Evolutionary conservation across 305 asterid genomes (phyloP).

Genomic region (Ilex paraguariensis): DNA sequence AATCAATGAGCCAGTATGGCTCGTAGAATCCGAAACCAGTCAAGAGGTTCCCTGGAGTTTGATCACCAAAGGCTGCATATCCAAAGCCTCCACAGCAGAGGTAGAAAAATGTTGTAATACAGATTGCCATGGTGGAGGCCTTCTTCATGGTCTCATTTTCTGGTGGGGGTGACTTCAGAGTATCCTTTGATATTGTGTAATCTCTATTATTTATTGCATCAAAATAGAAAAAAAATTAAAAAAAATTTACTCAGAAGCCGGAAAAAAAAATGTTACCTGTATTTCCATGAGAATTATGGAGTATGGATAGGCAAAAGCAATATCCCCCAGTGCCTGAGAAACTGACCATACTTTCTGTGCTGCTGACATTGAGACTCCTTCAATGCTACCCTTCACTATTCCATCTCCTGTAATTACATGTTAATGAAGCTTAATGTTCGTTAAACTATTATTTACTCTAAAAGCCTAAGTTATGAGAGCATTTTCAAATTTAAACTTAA

Average conservation of each 20-base stretch:
- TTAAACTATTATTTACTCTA: too few species aligned
- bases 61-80: slow-evolving; percentile 4
- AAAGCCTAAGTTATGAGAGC: too few species aligned
- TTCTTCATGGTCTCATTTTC: slow-evolving; percentile 2
- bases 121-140: background rate
- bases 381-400: slow-evolving; percentile 43
- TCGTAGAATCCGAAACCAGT: slow-evolving; percentile 7
- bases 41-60: slow-evolving; percentile 4
- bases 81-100: slow-evolving; percentile 5
- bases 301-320: slow-evolving; percentile 1
- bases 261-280: background rate
- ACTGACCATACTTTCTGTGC: slow-evolving; percentile 19
- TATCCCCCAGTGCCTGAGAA: slow-evolving; percentile 1
- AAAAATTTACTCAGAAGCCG: background rate
- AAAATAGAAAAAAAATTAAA: too few species aligned
- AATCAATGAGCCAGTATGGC: slow-evolving; percentile 7
- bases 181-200: background rate
- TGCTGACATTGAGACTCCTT: slow-evolving; percentile 38
- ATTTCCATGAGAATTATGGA: background rate
- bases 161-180: slow-evolving; percentile 2
- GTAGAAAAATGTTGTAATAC: slow-evolving; percentile 1
- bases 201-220: background rate
- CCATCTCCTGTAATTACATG: slow-evolving; percentile 35
- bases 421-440: background rate
- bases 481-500: background rate